Conservation (phyloP, 805 yeast genomes). For the Candida takata region DNA sequence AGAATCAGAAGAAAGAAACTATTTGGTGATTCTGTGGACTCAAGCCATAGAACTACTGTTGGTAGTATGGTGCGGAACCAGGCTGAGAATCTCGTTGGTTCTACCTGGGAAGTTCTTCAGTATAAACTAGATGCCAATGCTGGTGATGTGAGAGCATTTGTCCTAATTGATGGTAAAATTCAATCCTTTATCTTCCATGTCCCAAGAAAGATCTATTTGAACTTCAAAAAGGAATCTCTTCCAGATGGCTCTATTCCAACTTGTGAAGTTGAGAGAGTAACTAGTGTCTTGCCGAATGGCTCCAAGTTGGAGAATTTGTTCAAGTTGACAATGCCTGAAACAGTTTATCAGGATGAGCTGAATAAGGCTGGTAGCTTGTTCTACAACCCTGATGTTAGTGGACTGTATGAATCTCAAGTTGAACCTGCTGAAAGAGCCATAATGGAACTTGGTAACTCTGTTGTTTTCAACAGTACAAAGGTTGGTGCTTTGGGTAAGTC, state of each 20-base stretch:
- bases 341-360: constrained; percentile 46
- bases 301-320: constrained; percentile 42
- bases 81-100: constrained; percentile 70
- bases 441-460: constrained; percentile 68
- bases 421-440: constrained; percentile 64
- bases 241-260: constrained; percentile 38
- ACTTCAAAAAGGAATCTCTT: constrained; percentile 23
- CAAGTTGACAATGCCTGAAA: constrained; percentile 64
- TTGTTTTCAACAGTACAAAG: constrained; percentile 58
- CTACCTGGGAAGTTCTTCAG: constrained; percentile 83
- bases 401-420: constrained; percentile 72
- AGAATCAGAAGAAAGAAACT: constrained; percentile 65
- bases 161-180: constrained; percentile 59
- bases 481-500: constrained; percentile 87
- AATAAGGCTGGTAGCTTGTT: constrained; percentile 55
- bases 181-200: constrained; percentile 69
- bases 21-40: constrained; percentile 60
- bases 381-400: constrained; percentile 52
- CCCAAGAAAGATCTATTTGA: constrained; percentile 65
- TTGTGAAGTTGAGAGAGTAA: constrained; percentile 51
- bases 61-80: constrained; percentile 67
- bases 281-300: constrained; percentile 67
- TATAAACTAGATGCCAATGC: constrained; percentile 51
- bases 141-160: constrained; percentile 75
- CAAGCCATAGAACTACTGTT: constrained; percentile 52